These are phyloP conservation scores for Ganoderma resinaceum DNA, from an alignment of 1,284 basidiomycete genomes.

Conservation along the genomic window DNA sequence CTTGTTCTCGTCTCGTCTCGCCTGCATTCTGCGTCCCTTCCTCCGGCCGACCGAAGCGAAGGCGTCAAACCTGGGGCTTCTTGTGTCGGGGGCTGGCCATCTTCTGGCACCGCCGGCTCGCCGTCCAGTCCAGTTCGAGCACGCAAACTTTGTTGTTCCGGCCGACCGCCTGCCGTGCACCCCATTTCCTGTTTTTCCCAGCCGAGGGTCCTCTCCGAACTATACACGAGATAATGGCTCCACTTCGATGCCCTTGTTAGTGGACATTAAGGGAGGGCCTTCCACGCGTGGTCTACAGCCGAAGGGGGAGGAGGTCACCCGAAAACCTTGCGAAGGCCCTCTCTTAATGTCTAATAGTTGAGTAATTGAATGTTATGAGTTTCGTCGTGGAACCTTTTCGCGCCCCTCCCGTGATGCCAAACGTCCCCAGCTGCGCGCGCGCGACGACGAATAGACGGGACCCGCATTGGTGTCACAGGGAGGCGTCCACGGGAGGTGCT, in stretches of 20 bases:
- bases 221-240: background rate
- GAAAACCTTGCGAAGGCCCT: too few relatives aligned
- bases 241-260: background rate
- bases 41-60: background rate
- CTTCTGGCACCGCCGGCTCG: background rate
- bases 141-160: conserved; percentile 3
- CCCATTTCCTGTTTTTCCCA: background rate
- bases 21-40: background rate
- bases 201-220: background rate
- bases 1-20: conserved; percentile 9
- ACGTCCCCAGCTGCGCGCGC: background rate
- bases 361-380: background rate
- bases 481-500: background rate
- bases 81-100: background rate
- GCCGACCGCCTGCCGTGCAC: background rate
- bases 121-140: background rate
- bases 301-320: too few relatives aligned
- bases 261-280: too few relatives aligned
- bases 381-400: background rate
- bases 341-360: too few relatives aligned
- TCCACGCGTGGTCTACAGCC: too few relatives aligned
- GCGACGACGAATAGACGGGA: background rate
- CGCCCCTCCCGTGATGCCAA: background rate
- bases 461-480: background rate
- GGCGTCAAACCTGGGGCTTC: background rate